A percentile compares a stretch with the other conserved stretches of the same genome.
Evolutionary conservation across 441 rosid genomes (phyloP).

Genomic region (Kokia cookei): DNA sequence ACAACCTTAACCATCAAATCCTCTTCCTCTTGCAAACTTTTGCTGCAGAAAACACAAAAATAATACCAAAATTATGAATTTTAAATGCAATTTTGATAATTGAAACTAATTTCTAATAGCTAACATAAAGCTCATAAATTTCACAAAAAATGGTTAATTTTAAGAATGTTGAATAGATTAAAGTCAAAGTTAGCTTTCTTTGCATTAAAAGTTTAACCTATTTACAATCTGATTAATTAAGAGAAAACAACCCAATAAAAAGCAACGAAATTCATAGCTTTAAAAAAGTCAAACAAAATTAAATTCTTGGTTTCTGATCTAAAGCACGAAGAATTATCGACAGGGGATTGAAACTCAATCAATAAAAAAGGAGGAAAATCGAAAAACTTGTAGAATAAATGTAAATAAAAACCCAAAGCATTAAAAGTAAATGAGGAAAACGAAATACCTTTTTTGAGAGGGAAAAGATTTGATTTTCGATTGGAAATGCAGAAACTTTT

Average conservation of each 20-base stretch:
- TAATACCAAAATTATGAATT: neutral
- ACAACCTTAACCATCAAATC: neutral
- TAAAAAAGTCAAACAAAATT: neutral
- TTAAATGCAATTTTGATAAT: neutral
- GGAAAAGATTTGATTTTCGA: neutral
- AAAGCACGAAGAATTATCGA: neutral
- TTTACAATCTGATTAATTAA: neutral
- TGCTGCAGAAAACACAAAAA: neutral
- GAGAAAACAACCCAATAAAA: neutral
- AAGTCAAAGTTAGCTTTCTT: neutral
- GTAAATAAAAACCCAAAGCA: neutral
- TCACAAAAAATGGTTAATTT: no score
- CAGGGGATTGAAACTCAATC: neutral
- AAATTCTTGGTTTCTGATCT: neutral
- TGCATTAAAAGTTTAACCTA: neutral
- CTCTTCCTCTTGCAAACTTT: neutral
- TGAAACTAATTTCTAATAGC: neutral
- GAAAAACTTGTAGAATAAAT: neutral
- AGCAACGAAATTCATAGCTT: neutral
- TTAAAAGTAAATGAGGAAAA: neutral
- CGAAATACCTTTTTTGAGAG: neutral
- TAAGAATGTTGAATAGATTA: no score
- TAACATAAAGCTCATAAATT: neutral
- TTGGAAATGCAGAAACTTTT: neutral
- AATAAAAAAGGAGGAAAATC: neutral